A percentile compares a stretch with the other conserved stretches of the same genome.
These are phyloP conservation scores for Thielaviopsis euricoi DNA, from an alignment of 2,329 filamentous ascomycete species.

Conservation along the genomic window DNA sequence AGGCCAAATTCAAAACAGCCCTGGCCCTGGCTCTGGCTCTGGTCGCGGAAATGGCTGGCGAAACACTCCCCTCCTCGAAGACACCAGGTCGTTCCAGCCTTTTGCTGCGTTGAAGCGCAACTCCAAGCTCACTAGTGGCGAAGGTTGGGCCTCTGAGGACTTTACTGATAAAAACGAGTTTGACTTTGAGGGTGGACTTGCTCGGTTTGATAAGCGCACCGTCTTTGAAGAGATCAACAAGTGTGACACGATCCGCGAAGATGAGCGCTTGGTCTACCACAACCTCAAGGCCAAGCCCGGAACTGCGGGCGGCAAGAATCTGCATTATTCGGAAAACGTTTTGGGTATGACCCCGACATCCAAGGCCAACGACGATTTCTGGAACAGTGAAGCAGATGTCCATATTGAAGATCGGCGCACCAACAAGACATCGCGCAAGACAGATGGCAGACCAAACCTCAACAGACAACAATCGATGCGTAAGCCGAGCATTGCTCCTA, in stretches of 20 bases:
- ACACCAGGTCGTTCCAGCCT: conserved; percentile 41
- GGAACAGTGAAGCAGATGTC: conserved; percentile 58
- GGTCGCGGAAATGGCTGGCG: conserved; percentile 37
- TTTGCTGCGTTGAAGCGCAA: conserved; percentile 42
- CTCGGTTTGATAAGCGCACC: conserved; percentile 85
- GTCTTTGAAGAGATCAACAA: conserved; percentile 86
- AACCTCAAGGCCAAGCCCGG: conserved; percentile 57
- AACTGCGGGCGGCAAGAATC: conserved; percentile 69
- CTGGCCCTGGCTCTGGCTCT: background rate
- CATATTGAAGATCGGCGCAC: conserved; percentile 11
- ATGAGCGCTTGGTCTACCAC: conserved; percentile 77
- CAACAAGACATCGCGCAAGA: conserved; percentile 3
- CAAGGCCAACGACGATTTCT: conserved; percentile 36
- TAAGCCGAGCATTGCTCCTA: conserved; percentile 31
- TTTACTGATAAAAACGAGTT: conserved; percentile 93
- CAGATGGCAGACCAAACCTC: conserved; percentile 5
- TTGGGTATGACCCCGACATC: conserved; percentile 38
- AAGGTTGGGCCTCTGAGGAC: conserved; percentile 90
- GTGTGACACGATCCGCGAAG: conserved; percentile 76
- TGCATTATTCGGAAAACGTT: conserved; percentile 85
- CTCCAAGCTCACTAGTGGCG: conserved; percentile 15
- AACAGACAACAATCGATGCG: conserved; percentile 17
- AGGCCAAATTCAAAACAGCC: background rate
- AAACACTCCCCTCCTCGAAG: conserved; percentile 43
- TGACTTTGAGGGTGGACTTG: conserved; percentile 76